A percentile compares a stretch with the other conserved stretches of the same genome.
Conservation (phyloP, 2,329 filamentous ascomycete species). For the Nothophaeocryptopus gaeumannii region DNA sequence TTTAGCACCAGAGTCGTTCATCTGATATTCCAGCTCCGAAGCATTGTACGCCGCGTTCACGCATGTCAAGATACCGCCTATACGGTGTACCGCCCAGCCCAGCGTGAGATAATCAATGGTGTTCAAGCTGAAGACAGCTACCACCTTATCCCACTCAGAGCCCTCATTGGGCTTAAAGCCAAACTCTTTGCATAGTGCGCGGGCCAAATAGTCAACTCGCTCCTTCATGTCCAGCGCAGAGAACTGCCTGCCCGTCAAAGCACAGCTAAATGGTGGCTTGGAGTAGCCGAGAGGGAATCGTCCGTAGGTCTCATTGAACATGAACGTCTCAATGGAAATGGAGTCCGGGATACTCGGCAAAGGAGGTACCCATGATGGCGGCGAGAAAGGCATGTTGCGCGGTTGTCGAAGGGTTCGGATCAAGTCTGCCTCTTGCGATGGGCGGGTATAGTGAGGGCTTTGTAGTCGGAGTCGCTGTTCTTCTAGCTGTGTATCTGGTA, state of each 20-base stretch:
- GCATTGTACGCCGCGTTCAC: constrained; percentile 73
- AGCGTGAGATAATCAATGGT: constrained; percentile 76
- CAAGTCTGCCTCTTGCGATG: too few species aligned
- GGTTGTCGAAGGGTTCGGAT: not conserved
- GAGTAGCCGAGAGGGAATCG: constrained; percentile 62
- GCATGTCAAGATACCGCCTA: constrained; percentile 71
- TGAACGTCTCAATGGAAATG: constrained; percentile 72
- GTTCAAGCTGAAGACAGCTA: constrained; percentile 75
- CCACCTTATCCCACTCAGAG: constrained; percentile 77
- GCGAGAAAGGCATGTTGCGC: constrained; percentile 51
- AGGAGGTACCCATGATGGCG: constrained; percentile 61
- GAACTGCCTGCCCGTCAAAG: constrained; percentile 64
- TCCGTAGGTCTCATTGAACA: constrained; percentile 69
- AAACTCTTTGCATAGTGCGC: constrained; percentile 67
- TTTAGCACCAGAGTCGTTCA: constrained; percentile 66
- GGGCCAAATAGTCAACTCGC: constrained; percentile 64
- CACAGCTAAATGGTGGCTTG: constrained; percentile 72
- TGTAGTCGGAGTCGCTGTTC: not conserved
- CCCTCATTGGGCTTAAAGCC: constrained; percentile 68
- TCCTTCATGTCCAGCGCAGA: constrained; percentile 61
- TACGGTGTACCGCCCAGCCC: constrained; percentile 69
- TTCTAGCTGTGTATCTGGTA: not conserved
- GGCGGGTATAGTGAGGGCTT: not conserved
- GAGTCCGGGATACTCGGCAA: constrained; percentile 70
- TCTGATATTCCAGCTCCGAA: constrained; percentile 67